Conservation (phyloP, 352 stramenopile species). For the Aphanomyces cochlioides region DNA sequence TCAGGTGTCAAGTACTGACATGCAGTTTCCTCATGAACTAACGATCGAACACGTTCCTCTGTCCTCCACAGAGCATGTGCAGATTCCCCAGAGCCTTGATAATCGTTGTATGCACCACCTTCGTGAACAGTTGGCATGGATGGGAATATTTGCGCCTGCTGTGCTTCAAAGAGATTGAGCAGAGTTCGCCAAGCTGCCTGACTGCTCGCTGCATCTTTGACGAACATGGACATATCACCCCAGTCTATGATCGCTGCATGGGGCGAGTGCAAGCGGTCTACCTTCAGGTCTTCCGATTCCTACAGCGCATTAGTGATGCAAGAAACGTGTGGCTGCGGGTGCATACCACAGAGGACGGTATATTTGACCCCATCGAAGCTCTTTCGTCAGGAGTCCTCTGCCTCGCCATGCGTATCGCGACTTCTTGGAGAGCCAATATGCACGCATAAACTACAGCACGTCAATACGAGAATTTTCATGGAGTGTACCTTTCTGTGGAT, state of each 20-base stretch:
- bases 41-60: slow-evolving; percentile 72
- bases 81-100: slow-evolving; percentile 39
- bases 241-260: background rate
- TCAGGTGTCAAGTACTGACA: slow-evolving; percentile 54
- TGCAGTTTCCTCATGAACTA: slow-evolving; percentile 57
- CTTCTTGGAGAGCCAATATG: slow-evolving; percentile 66
- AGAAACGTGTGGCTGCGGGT: background rate
- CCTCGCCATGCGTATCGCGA: slow-evolving; percentile 67
- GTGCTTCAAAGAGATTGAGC: slow-evolving; percentile 19
- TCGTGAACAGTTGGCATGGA: background rate
- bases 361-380: slow-evolving; percentile 46
- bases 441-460: slow-evolving; percentile 63
- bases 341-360: slow-evolving; percentile 33
- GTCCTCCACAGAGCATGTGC: slow-evolving; percentile 75
- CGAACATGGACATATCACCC: slow-evolving; percentile 7
- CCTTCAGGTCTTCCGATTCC: background rate
- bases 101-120: background rate
- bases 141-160: slow-evolving; percentile 21
- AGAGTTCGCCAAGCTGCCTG: slow-evolving; percentile 3
- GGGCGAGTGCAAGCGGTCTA: too few relatives aligned
- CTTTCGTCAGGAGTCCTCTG: slow-evolving; percentile 77
- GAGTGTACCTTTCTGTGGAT: slow-evolving; percentile 67
- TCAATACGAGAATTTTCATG: background rate
- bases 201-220: background rate
- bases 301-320: background rate